Base-by-base conservation (phyloP, 345 rosid species). In the Eucalyptus sideroxylon region DNA sequence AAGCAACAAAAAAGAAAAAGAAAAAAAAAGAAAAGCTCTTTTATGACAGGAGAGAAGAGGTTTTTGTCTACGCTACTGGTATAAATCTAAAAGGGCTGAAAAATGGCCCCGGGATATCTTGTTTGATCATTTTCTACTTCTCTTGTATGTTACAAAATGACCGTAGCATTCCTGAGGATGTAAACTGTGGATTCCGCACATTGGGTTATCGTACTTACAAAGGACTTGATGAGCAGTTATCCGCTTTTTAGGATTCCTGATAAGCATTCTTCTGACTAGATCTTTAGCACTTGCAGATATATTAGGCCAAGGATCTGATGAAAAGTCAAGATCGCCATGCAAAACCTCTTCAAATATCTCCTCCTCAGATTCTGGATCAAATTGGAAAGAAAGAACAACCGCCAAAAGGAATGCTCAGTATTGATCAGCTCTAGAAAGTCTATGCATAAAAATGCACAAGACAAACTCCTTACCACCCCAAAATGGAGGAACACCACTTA, bases 401-500 rank as follows among this genome's bases (percentile, higher is more conserved):
- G 6, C 59, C 60, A 47, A 44, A 77, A 40, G 42, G 11, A 77
- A 77, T 21, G 45, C 83, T 77, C 23, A 21, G 47, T 77, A 19
- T 77, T 30, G 0, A 77, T 77, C 83, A 21, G 47, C 83, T 77
- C 47, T 40, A 77, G 15, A 77, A 77, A 40, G 83, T n/a, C 87
- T 30, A 37, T 47, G 31, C 42, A 49, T 80, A 23, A 88, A 80
- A 80, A 72, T 80, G n/a, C 86, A 82, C 50, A 44, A 19, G 83
- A 40, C 47, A 77, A 77, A 37, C 27, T 77, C 88, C 91, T 89
- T 92, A 97, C 99, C 99, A 45, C 95, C 99, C 98, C 99, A 97
- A 91, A 96, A 97, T 87, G 99, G 99, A 91, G 99, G 99, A 17
- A 95, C 96, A 6, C 99, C 99, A 88, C 95, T 89, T 44, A 97